Conservation (phyloP, 2,329 filamentous ascomycete genomes). For the Curvularia verruculosa region DNA sequence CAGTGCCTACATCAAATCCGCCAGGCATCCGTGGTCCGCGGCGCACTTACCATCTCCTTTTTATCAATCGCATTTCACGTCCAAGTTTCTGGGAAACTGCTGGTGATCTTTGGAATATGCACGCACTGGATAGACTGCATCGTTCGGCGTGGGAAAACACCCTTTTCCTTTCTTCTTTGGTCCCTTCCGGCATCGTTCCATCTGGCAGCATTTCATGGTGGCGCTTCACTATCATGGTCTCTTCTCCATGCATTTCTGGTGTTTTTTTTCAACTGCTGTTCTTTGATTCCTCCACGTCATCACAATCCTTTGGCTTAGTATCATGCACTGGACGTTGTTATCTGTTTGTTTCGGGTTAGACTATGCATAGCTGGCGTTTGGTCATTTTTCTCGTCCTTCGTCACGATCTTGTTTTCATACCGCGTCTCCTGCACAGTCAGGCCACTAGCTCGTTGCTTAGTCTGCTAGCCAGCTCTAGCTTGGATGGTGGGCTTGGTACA, state of each 20-base stretch:
- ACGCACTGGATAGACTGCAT: constrained; percentile 16
- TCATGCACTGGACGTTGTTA: constrained; percentile 6
- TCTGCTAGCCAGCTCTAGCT: constrained; percentile 17
- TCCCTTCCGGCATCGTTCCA: background rate
- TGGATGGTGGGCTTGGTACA: constrained; percentile 13
- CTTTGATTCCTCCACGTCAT: background rate
- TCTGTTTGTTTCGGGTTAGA: constrained; percentile 8
- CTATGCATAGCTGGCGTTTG: constrained; percentile 18
- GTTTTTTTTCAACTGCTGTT: constrained; percentile 3
- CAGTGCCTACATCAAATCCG: background rate
- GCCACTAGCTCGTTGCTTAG: constrained; percentile 13
- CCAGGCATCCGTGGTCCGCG: background rate
- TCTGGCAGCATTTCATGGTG: background rate
- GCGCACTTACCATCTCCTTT: background rate
- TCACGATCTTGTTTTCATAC: constrained; percentile 4
- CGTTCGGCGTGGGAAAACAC: constrained; percentile 16
- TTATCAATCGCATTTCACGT: background rate
- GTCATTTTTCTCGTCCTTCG: constrained; percentile 5
- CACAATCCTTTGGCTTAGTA: constrained; percentile 8
- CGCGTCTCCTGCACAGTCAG: background rate
- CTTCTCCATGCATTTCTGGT: constrained; percentile 3
- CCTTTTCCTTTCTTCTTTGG: constrained; percentile 5
- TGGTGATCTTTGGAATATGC: constrained; percentile 1
- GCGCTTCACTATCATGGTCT: background rate
- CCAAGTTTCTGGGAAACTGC: background rate